phyloP scores from a whole-genome alignment of 306 rosid species.

The Rosa rugosa region DNA sequence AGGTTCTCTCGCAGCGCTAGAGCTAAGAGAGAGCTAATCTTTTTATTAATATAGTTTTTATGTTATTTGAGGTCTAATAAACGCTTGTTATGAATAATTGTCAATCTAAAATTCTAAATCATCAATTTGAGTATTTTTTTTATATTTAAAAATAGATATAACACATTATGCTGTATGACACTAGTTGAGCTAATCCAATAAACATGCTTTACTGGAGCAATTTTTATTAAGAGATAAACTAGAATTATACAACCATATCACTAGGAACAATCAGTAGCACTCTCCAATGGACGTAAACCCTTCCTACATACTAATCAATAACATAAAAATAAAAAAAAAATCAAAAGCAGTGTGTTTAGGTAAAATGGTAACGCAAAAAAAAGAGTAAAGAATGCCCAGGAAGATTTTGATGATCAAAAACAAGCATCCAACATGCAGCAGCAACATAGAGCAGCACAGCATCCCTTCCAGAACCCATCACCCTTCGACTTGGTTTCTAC shows the following conservation, averaged over 20 bases:
- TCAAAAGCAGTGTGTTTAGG: neutral
- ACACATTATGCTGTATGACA: too few relatives aligned
- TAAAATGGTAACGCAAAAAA: neutral
- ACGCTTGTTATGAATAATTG: too few relatives aligned
- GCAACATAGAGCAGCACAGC: constrained; percentile 17
- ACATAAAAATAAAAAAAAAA: neutral
- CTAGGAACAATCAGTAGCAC: neutral
- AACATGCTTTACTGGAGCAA: too few relatives aligned
- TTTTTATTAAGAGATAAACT: neutral
- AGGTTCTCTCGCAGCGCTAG: too few relatives aligned
- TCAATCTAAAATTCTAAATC: too few relatives aligned
- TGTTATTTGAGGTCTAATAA: too few relatives aligned
- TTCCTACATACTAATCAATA: neutral
- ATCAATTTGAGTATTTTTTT: too few relatives aligned
- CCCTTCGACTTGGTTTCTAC: constrained; percentile 21
- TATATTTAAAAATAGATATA: too few relatives aligned
- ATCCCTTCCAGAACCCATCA: constrained; percentile 23
- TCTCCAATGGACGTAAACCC: neutral
- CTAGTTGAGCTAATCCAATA: too few relatives aligned
- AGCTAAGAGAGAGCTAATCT: too few relatives aligned
- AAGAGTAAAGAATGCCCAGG: neutral
- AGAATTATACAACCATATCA: neutral
- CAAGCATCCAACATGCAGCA: constrained; percentile 21
- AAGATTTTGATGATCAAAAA: neutral
- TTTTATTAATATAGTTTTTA: too few relatives aligned